Percentiles rank a stretch among this genome's conserved stretches.
Evolutionary conservation across 768 basidiomycete species (phyloP).

Genomic region (Jaapia argillacea): DNA sequence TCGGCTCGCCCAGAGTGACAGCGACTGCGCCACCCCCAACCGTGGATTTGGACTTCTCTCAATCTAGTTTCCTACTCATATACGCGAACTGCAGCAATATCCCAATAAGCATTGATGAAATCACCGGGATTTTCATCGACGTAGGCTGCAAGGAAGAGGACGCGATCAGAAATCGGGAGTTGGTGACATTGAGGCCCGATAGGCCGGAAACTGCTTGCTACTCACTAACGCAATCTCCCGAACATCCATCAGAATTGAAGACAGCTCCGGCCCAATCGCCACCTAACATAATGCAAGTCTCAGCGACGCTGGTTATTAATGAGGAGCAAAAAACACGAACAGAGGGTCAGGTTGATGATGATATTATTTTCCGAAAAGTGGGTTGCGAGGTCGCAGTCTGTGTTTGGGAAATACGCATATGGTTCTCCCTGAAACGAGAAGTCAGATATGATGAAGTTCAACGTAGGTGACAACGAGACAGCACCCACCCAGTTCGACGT

Average conservation of each 20-base stretch:
- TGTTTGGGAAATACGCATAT: slow-evolving; percentile 47
- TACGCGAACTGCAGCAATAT: slow-evolving; percentile 10
- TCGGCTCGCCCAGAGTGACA: no score
- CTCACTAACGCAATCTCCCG: slow-evolving; percentile 42
- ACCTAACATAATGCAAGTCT: slow-evolving; percentile 31
- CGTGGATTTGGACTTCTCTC: no score
- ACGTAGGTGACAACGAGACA: no score
- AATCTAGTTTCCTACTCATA: slow-evolving; percentile 6
- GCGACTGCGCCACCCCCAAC: no score
- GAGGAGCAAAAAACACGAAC: slow-evolving; percentile 28
- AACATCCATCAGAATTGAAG: slow-evolving; percentile 40
- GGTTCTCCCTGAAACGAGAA: slow-evolving; percentile 39
- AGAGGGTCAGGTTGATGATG: slow-evolving; percentile 61
- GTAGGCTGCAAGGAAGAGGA: slow-evolving; percentile 8
- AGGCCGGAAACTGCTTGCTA: slow-evolving; percentile 3
- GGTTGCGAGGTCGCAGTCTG: slow-evolving; percentile 41
- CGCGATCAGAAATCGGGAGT: not conserved
- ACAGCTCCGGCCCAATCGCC: slow-evolving; percentile 48
- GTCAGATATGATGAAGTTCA: not conserved
- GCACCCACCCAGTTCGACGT: slow-evolving; percentile 43
- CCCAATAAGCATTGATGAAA: slow-evolving; percentile 14
- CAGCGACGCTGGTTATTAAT: no score
- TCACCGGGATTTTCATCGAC: slow-evolving; percentile 13
- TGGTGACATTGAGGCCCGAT: not conserved
- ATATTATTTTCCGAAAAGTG: slow-evolving; percentile 52